These are phyloP conservation scores for Trichophyton benhamiae DNA, from an alignment of 2,329 filamentous ascomycete species.

Conservation along the genomic window DNA sequence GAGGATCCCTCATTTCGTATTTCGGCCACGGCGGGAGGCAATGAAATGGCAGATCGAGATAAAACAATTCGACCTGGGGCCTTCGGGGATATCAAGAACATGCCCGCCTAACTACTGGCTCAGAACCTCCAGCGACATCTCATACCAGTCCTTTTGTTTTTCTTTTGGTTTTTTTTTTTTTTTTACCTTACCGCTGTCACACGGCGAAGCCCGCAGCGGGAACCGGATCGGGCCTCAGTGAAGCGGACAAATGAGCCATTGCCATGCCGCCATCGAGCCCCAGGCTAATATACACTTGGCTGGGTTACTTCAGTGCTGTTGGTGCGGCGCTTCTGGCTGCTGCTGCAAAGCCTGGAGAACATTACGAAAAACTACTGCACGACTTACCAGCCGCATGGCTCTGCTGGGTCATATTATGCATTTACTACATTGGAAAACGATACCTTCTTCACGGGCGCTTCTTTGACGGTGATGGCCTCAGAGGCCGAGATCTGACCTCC, in stretches of 20 bases:
- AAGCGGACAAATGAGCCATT: neutral
- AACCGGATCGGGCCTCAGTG: conserved; percentile 2
- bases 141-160: too few relatives aligned
- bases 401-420: neutral
- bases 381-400: neutral
- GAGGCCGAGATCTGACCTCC: neutral
- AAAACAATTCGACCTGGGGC: neutral
- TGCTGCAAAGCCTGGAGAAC: neutral
- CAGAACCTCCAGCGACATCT: neutral
- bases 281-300: neutral
- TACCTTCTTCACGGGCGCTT: neutral
- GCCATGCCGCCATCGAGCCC: conserved; percentile 1
- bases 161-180: too few relatives aligned
- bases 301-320: neutral
- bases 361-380: neutral
- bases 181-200: neutral
- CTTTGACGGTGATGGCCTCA: neutral
- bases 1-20: neutral
- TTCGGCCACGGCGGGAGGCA: neutral
- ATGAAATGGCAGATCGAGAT: neutral
- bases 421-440: neutral
- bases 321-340: neutral
- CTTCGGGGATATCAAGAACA: neutral
- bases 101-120: neutral
- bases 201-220: neutral